Conservation (phyloP, 768 basidiomycete genomes). For the Mrakia gelida region DNA sequence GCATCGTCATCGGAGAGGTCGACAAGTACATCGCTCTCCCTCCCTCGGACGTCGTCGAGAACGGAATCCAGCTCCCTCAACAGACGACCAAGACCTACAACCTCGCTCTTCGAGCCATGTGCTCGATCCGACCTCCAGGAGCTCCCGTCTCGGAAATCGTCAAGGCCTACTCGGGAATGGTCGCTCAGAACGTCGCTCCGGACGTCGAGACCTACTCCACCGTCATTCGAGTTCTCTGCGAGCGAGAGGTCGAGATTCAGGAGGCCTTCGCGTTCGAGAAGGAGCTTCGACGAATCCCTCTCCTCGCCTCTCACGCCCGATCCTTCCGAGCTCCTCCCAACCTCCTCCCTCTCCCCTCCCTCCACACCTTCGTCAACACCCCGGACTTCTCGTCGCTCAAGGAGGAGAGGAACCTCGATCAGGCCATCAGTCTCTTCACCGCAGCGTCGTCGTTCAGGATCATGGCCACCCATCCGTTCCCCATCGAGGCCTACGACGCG, state of each 20-base stretch:
- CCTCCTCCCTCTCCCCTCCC: conserved; percentile 14
- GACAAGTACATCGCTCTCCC: neutral
- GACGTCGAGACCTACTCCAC: conserved; percentile 58
- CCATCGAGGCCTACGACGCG: conserved; percentile 49
- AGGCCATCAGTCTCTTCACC: conserved; percentile 70
- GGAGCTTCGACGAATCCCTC: neutral
- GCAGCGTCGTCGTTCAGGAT: conserved; percentile 50
- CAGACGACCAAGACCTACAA: conserved; percentile 56
- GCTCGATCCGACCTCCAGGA: conserved; percentile 45
- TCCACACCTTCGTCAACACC: conserved; percentile 3
- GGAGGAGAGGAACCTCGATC: conserved; percentile 64
- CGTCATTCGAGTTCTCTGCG: conserved; percentile 60
- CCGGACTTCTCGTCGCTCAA: conserved; percentile 49
- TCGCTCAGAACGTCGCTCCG: conserved; percentile 59
- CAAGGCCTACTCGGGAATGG: conserved; percentile 68
- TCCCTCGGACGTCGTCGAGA: neutral
- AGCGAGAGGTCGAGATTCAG: conserved; percentile 63
- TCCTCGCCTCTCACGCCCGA: neutral
- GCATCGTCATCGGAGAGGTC: neutral
- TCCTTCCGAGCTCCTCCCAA: conserved; percentile 16
- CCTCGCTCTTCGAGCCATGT: conserved; percentile 56
- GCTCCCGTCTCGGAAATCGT: conserved; percentile 58
- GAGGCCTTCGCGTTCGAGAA: conserved; percentile 22
- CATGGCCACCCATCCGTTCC: conserved; percentile 43
- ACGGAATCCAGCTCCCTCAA: conserved; percentile 4